Base-by-base conservation (phyloP, 2,329 filamentous ascomycete species). In the Fusarium globosum region DNA sequence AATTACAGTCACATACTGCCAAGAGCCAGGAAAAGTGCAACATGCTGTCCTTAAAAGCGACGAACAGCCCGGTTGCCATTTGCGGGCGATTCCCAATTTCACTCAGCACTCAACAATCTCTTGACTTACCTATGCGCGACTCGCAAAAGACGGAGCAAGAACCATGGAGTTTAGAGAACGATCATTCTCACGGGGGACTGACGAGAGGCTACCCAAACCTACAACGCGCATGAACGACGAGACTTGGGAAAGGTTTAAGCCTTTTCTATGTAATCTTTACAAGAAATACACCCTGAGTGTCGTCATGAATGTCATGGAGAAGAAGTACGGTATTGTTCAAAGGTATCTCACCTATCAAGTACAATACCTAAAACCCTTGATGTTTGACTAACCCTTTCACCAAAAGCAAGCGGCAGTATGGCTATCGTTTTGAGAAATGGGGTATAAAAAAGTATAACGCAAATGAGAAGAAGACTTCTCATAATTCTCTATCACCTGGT, bases 401-500 rank as follows among this genome's bases (percentile, higher is more conserved):
- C 26, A 20, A 39, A 39, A 81, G 79, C 26, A 79, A 79, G 46
- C 78, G 80, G 7, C 80, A 81, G 39, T 78, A 77, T 53, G 75
- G 79, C 20, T 80, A 81, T 52, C 73, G 76, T 21, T 74, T 81
- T 18, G 72, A 79, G 26, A 76, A 77, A 45, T 79, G 78, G 74
- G 62, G 58, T 11, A 56, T 76, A 26, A 73, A 39, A 43, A 81
- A 81, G 48, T 81, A 81, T 55, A 70, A 69, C 30, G 49, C 66
- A 7, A 49, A 39, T 39, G 76, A 77, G 8, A 77, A 77, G 59
- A 71, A 59, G 48, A 26, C 43, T 21, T 35, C 49, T 28, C 55
- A 43, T 33, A 56, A 51, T 28, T 45, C 59, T 9, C 42, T 68
- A 9, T 21, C 59, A 39, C 35, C 60, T 28, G 23, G 65, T 18